phyloP scores from a whole-genome alignment of 495 filamentous ascomycete genomes.

The Lasiosphaeria ovina region DNA sequence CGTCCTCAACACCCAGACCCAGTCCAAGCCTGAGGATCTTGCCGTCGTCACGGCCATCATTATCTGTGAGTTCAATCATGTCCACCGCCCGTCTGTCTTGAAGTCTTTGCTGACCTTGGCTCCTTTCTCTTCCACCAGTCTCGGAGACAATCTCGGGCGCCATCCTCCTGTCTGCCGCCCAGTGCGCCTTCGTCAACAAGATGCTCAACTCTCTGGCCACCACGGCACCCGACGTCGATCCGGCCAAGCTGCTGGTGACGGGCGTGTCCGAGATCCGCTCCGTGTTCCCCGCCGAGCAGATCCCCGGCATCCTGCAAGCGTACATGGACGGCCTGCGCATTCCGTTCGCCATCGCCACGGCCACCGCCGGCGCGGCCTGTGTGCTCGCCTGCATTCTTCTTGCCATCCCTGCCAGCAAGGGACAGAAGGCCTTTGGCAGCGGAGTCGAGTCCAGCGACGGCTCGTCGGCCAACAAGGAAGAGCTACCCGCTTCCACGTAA shows the following conservation, averaged over 20 bases:
- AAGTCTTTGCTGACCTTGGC: background rate
- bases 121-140: background rate
- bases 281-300: conserved; percentile 16
- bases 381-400: too few species aligned
- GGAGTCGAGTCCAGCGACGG: too few species aligned
- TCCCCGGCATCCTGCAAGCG: background rate
- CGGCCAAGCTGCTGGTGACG: conserved; percentile 28
- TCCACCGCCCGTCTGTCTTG: background rate
- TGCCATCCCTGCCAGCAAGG: too few species aligned
- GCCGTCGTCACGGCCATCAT: background rate
- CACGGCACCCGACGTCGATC: conserved; percentile 24
- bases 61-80: background rate
- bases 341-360: background rate
- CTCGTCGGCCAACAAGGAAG: too few species aligned
- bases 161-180: conserved; percentile 27
- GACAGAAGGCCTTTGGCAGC: too few species aligned
- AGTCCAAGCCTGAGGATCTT: conserved; percentile 17
- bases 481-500: too few species aligned
- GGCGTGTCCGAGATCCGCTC: conserved; percentile 35
- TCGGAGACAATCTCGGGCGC: background rate
- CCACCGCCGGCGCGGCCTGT: too few species aligned
- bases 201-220: conserved; percentile 33
- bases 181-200: conserved; percentile 58
- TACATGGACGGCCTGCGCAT: conserved; percentile 7
- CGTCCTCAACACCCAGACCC: conserved; percentile 3